Evolutionary conservation across 1,284 basidiomycete genomes (phyloP).

Genomic region (Heterobasidion occidentale): DNA sequence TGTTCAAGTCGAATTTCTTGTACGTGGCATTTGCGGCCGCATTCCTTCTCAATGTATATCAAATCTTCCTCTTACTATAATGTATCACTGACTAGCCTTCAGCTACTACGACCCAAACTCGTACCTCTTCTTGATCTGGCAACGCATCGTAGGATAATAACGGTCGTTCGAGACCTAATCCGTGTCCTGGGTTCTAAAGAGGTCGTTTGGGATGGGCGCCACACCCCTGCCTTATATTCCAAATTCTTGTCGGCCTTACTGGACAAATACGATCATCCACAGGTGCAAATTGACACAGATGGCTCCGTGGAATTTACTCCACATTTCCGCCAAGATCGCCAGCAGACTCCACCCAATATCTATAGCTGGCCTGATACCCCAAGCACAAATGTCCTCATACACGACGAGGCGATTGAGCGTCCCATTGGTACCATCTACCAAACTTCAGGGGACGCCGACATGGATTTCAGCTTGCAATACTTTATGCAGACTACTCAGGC

Average conservation of each 20-base stretch:
- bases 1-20: constrained; percentile 28
- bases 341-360: not conserved
- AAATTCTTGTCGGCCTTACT: constrained; percentile 43
- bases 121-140: constrained; percentile 30
- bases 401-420: not conserved
- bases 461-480: constrained; percentile 2
- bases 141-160: constrained; percentile 31
- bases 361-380: constrained; percentile 1
- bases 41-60: constrained; percentile 46
- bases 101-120: constrained; percentile 45
- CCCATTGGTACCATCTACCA: not conserved
- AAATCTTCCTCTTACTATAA: not conserved
- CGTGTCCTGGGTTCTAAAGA: constrained; percentile 35
- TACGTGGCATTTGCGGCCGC: constrained; percentile 55
- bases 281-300: not conserved
- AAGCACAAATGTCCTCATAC: not conserved
- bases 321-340: not conserved
- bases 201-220: not conserved
- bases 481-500: not conserved
- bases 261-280: constrained; percentile 22
- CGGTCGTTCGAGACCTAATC: constrained; percentile 35
- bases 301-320: not conserved
- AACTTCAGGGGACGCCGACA: not conserved
- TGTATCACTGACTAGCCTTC: constrained; percentile 7
- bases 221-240: constrained; percentile 28